Conservation (phyloP, 2,329 filamentous ascomycete species). For the Blumeria graminis region DNA sequence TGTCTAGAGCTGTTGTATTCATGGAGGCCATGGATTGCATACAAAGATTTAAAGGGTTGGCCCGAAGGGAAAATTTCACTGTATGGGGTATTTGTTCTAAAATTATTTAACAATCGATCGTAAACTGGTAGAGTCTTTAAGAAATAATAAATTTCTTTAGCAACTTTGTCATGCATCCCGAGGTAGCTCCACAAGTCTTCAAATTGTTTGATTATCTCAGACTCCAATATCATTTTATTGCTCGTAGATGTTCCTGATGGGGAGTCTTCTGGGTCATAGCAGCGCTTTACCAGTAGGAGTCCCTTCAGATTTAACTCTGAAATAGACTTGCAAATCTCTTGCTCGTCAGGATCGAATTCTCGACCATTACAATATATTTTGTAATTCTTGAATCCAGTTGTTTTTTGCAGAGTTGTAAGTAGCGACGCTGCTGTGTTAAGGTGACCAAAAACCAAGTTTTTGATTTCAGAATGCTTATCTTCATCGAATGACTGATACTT, state of each 20-base stretch:
- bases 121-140: slow-evolving; percentile 46
- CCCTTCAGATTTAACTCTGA: slow-evolving; percentile 45
- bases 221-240: slow-evolving; percentile 40
- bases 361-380: slow-evolving; percentile 46
- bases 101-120: slow-evolving; percentile 30
- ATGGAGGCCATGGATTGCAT: slow-evolving; percentile 42
- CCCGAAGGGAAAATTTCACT: slow-evolving; percentile 40
- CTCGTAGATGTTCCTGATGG: slow-evolving; percentile 21
- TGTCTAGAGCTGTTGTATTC: slow-evolving; percentile 25
- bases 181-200: slow-evolving; percentile 64
- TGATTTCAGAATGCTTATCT: slow-evolving; percentile 31
- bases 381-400: slow-evolving; percentile 55
- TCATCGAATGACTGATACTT: slow-evolving; percentile 54
- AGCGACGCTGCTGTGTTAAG: slow-evolving; percentile 49
- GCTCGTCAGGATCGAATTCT: slow-evolving; percentile 34
- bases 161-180: slow-evolving; percentile 43
- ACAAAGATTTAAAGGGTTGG: slow-evolving; percentile 49
- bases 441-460: slow-evolving; percentile 38
- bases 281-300: slow-evolving; percentile 39
- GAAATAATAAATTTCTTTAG: slow-evolving; percentile 43
- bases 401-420: slow-evolving; percentile 37
- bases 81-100: slow-evolving; percentile 30
- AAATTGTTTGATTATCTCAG: slow-evolving; percentile 61
- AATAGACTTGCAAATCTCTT: slow-evolving; percentile 34
- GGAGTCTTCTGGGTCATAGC: slow-evolving; percentile 22